Evolutionary conservation across 2,329 filamentous ascomycete genomes (phyloP).

Genomic region (Fusarium luffae): DNA sequence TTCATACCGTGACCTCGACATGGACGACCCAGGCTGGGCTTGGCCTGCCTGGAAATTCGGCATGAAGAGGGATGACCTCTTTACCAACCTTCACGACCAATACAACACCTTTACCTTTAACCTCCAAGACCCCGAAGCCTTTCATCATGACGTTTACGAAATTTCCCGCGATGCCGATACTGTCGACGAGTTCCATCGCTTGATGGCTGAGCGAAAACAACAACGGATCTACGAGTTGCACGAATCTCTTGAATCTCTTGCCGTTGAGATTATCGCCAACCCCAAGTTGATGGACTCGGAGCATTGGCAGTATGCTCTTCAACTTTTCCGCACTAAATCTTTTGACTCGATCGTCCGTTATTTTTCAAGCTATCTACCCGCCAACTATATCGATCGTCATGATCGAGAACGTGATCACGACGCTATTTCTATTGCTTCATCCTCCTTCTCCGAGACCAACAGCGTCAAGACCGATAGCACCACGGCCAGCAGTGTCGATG

Average conservation of each 20-base stretch:
- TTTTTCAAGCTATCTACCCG: constrained; percentile 68
- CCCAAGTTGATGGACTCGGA: constrained; percentile 67
- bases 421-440: constrained; percentile 48
- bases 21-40: constrained; percentile 65
- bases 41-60: constrained; percentile 74
- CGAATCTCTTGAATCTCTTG: constrained; percentile 65
- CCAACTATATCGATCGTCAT: constrained; percentile 59
- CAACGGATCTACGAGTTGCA: constrained; percentile 67
- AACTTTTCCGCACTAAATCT: constrained; percentile 68
- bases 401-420: constrained; percentile 49
- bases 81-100: constrained; percentile 67
- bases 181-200: constrained; percentile 64
- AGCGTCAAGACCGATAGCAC: constrained; percentile 53
- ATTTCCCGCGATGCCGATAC: constrained; percentile 63
- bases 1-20: constrained; percentile 61
- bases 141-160: constrained; percentile 71
- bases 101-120: constrained; percentile 68
- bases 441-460: constrained; percentile 54
- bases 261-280: constrained; percentile 71
- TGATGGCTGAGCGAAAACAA: constrained; percentile 64
- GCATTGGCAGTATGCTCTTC: constrained; percentile 68
- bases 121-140: constrained; percentile 69
- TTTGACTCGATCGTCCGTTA: constrained; percentile 70
- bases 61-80: constrained; percentile 69
- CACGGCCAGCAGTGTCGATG: constrained; percentile 54